These are phyloP conservation scores for Tillandsia fasciculata DNA, from an alignment of 176 grass and related monocot genomes.

Conservation along the genomic window DNA sequence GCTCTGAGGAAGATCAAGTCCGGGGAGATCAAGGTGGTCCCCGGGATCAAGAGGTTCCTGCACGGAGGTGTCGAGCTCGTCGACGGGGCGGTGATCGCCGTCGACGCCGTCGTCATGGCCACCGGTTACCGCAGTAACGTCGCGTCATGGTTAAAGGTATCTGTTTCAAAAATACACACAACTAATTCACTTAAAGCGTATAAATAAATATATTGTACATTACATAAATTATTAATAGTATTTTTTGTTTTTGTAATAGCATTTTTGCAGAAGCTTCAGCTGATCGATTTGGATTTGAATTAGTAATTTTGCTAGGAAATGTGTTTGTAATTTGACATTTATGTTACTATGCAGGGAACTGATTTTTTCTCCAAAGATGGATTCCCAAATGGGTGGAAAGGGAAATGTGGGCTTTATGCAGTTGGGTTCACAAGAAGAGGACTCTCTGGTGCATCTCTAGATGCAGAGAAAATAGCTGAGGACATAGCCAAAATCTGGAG, in stretches of 20 bases:
- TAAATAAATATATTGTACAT: too few relatives aligned
- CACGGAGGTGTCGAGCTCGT: slow-evolving; percentile 15
- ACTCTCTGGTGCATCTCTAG: slow-evolving; percentile 23
- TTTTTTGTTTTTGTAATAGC: too few relatives aligned
- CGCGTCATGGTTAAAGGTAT: slow-evolving; percentile 30
- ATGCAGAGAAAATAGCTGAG: slow-evolving; percentile 27
- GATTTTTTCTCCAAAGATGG: slow-evolving; percentile 30
- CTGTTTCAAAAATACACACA: too few relatives aligned
- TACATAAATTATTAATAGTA: too few relatives aligned
- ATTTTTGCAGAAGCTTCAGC: too few relatives aligned
- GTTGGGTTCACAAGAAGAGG: slow-evolving; percentile 45
- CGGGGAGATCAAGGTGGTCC: slow-evolving; percentile 35
- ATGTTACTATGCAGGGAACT: slow-evolving; percentile 9
- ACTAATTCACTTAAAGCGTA: too few relatives aligned
- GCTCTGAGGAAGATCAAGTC: slow-evolving; percentile 34
- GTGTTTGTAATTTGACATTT: background rate
- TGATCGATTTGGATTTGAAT: background rate
- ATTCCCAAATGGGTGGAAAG: slow-evolving; percentile 35
- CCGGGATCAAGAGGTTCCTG: slow-evolving; percentile 29
- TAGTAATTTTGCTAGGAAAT: background rate
- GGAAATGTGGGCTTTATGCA: slow-evolving; percentile 29
- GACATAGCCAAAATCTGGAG: slow-evolving; percentile 32
- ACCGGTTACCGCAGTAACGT: slow-evolving; percentile 47
- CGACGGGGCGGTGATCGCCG: slow-evolving; percentile 17
- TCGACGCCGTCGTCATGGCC: slow-evolving; percentile 30